Conservation (phyloP, 768 basidiomycete species). For the Psilocybe subaeruginosa region DNA sequence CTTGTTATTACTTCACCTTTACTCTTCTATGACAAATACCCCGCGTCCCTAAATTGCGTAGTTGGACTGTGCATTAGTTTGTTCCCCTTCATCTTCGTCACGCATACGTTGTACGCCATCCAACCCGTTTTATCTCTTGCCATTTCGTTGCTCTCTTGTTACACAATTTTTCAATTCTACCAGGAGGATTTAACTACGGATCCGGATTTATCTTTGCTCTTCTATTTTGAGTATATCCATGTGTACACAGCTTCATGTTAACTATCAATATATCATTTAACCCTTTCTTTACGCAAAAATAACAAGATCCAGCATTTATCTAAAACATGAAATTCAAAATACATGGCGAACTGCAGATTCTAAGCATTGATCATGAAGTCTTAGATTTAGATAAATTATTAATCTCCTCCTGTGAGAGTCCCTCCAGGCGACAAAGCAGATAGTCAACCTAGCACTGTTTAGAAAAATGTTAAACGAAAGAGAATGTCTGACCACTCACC, state of each 20-base stretch:
- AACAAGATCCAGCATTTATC: not conserved
- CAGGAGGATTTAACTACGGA: constrained; percentile 16
- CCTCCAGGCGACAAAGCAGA: constrained; percentile 87
- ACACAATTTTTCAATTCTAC: not conserved
- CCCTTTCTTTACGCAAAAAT: not conserved
- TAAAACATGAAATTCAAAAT: not conserved
- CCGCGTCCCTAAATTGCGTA: constrained; percentile 8
- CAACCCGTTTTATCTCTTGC: constrained; percentile 6
- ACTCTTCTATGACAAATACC: constrained; percentile 24
- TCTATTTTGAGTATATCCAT: constrained; percentile 9
- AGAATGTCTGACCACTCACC: constrained; percentile 50
- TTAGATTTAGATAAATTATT: constrained; percentile 50
- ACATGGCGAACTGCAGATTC: not conserved
- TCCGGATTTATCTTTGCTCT: constrained; percentile 19
- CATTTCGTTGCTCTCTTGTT: constrained; percentile 4
- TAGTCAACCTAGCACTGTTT: constrained; percentile 81
- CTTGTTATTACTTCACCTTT: constrained; percentile 21
- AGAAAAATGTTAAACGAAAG: not conserved
- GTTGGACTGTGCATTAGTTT: constrained; percentile 20
- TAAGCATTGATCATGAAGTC: constrained; percentile 6
- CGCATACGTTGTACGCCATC: not conserved
- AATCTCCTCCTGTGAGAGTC: constrained; percentile 80
- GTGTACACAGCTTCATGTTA: constrained; percentile 4
- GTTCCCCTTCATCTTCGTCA: constrained; percentile 12
- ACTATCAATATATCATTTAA: not conserved